Base-by-base conservation (phyloP, 2,329 filamentous ascomycete species). In the Aspergillus sp. region DNA sequence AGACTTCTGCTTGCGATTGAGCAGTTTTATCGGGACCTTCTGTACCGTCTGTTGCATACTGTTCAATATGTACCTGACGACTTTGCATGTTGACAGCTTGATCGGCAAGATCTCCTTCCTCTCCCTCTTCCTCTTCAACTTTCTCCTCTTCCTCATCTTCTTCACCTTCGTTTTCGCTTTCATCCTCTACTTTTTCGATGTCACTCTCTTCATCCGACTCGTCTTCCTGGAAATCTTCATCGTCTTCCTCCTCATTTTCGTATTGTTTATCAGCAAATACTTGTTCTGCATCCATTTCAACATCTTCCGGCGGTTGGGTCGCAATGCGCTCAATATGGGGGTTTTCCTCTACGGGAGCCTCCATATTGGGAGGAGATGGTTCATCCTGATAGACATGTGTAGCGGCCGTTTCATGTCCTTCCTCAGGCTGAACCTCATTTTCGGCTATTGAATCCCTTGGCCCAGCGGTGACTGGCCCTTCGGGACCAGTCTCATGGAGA, bases 121-220 rank as follows among this genome's bases (percentile, higher is more conserved):
- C 42, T 20, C 20, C 20, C 20, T 41, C 37, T 19, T 32, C 48
- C 7, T 43, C 30, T 35, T 27, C 32, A 5, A 45, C 23, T 7
- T 44, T 33, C n/a, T 48, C 47, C 7, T 53, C 46, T 5, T 49
- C 50, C 1, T 55, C 53, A 20, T 50, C 49, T 9, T 48, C 49
- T 5, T 50, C 43, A 12, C 22, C 27, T 7, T 43, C 25, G 7
- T 27, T 43, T 7, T 52, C 44, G 20, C 35, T 41, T 4, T 42
- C 41, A 10, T 19, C 37, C 19, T 39, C 37, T 20, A 19, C 13
- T 39, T 45, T 43, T 41, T 54, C 46, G 22, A 30, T 10, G 25
- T 4, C 25, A 10, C 37, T 19, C n/a, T 53, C 50, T 9, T 52
- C 49, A 37, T 43, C 50, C 30, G 53, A 48, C n/a, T 53, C 50